phyloP scores from a whole-genome alignment of 2,329 filamentous ascomycete species.

The Trichoderma atrobrunneum region DNA sequence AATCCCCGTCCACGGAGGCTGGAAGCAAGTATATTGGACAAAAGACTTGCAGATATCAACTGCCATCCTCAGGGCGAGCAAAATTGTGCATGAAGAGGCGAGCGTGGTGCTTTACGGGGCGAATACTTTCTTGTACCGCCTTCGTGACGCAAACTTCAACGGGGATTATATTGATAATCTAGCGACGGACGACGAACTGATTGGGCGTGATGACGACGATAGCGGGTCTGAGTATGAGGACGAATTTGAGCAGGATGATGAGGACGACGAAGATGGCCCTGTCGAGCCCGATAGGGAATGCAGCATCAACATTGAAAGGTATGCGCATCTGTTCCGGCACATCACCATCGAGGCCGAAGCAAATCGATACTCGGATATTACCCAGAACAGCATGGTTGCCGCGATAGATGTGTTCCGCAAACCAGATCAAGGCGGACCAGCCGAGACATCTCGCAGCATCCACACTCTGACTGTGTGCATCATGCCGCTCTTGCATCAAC shows the following conservation, averaged over 20 bases:
- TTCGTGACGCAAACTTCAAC: slow-evolving; percentile 38
- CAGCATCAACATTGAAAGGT: slow-evolving; percentile 35
- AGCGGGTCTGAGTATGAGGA: slow-evolving; percentile 23
- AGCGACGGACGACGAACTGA: neutral
- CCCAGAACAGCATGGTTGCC: slow-evolving; percentile 32
- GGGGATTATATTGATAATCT: slow-evolving; percentile 22
- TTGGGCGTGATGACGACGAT: neutral
- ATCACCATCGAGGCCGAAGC: slow-evolving; percentile 43
- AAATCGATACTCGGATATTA: slow-evolving; percentile 34
- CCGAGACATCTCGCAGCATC: slow-evolving; percentile 29
- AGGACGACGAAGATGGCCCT: neutral
- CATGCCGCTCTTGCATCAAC: slow-evolving; percentile 28
- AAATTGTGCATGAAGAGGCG: slow-evolving; percentile 37
- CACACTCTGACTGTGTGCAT: slow-evolving; percentile 44
- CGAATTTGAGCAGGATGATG: slow-evolving; percentile 13
- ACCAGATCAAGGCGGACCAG: slow-evolving; percentile 9
- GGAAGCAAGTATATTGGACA: slow-evolving; percentile 34
- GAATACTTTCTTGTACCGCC: slow-evolving; percentile 47
- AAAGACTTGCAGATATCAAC: slow-evolving; percentile 33
- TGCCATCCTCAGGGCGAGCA: slow-evolving; percentile 39
- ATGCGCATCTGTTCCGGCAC: slow-evolving; percentile 40
- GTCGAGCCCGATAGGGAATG: neutral
- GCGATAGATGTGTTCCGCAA: slow-evolving; percentile 39
- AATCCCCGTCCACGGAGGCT: slow-evolving; percentile 35
- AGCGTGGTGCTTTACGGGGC: slow-evolving; percentile 44